Evolutionary conservation across 768 basidiomycete species (phyloP).

Genomic region (Mycena venus): DNA sequence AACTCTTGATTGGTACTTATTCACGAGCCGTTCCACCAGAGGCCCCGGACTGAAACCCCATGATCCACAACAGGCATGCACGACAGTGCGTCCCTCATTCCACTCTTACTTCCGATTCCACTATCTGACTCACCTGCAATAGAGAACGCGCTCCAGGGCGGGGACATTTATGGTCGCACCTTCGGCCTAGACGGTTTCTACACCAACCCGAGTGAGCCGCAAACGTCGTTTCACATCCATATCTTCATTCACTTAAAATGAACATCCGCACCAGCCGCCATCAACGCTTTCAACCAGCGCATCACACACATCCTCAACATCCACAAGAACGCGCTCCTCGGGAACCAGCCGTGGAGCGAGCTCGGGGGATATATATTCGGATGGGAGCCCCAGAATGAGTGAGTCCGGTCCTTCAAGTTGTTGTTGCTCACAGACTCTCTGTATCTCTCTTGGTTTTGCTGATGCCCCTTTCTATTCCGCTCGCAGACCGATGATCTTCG

Average conservation of each 20-base stretch:
- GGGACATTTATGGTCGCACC: slow-evolving; percentile 48
- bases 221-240: background rate
- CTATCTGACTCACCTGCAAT: slow-evolving; percentile 30
- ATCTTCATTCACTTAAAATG: background rate
- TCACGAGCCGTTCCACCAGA: background rate
- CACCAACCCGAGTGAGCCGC: slow-evolving; percentile 39
- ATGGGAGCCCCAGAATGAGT: slow-evolving; percentile 54
- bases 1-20: slow-evolving; percentile 35
- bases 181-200: slow-evolving; percentile 51
- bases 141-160: slow-evolving; percentile 49
- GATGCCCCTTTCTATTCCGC: too few relatives aligned
- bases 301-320: slow-evolving; percentile 51
- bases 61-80: slow-evolving; percentile 30
- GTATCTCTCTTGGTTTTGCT: too few relatives aligned
- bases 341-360: slow-evolving; percentile 51
- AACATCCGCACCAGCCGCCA: slow-evolving; percentile 28
- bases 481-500: too few relatives aligned
- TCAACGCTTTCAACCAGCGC: slow-evolving; percentile 50
- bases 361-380: slow-evolving; percentile 53
- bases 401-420: too few relatives aligned
- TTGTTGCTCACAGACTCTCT: too few relatives aligned
- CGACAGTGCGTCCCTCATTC: slow-evolving; percentile 27
- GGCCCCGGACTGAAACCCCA: too few relatives aligned
- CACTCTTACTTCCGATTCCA: background rate
- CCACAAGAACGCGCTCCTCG: slow-evolving; percentile 51